phyloP scores from a whole-genome alignment of 257 asterid species.

The Lavandula angustifolia region DNA sequence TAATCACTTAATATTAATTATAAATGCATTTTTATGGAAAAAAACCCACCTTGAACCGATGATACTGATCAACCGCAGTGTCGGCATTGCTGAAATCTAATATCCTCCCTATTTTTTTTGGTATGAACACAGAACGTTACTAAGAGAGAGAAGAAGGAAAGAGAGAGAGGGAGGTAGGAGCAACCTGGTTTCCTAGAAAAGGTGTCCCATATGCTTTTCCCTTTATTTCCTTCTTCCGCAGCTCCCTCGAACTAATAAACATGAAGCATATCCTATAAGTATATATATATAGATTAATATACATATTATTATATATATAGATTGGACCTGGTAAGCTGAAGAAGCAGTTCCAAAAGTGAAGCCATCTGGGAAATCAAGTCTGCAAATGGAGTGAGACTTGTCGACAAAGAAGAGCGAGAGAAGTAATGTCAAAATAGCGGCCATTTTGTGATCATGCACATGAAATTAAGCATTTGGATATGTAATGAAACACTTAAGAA shows the following conservation, averaged over 20 bases:
- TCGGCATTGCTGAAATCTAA: constrained; percentile 85
- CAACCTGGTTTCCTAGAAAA: constrained; percentile 66
- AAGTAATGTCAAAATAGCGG: constrained; percentile 26
- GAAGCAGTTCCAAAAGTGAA: constrained; percentile 93
- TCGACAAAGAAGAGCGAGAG: too few species aligned
- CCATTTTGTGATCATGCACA: constrained; percentile 29
- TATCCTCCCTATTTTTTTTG: constrained; percentile 53
- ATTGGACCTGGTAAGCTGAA: constrained; percentile 78
- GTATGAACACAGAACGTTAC: background rate
- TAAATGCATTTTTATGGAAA: background rate
- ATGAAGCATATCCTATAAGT: background rate
- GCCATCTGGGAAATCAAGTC: constrained; percentile 69
- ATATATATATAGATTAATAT: background rate
- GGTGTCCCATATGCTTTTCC: constrained; percentile 83
- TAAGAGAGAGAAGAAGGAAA: background rate
- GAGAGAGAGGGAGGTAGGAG: background rate
- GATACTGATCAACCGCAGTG: constrained; percentile 83
- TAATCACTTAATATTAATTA: too few species aligned
- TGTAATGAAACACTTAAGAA: background rate
- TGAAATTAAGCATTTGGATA: background rate
- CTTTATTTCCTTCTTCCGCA: constrained; percentile 78
- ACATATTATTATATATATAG: background rate
- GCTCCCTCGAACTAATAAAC: constrained; percentile 78
- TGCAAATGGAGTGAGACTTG: constrained; percentile 47
- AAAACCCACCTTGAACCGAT: constrained; percentile 64